These are phyloP conservation scores for Boletus tylopilopsis DNA, from an alignment of 768 basidiomycete genomes.

Conservation along the genomic window DNA sequence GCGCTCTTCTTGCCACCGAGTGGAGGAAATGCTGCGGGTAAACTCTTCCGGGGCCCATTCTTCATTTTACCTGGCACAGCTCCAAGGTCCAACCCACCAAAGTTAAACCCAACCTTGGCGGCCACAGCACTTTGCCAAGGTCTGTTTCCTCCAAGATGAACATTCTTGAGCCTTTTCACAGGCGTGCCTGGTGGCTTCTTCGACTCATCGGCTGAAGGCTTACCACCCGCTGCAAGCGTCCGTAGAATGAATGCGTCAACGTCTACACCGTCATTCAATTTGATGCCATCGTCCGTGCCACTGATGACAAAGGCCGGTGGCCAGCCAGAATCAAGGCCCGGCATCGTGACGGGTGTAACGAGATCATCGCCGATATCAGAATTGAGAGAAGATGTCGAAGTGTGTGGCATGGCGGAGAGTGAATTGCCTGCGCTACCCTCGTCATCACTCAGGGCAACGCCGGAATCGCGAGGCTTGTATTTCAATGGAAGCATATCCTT, in stretches of 20 bases:
- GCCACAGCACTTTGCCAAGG: conserved; percentile 84
- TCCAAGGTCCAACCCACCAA: conserved; percentile 37
- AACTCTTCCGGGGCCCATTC: conserved; percentile 61
- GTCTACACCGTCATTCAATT: conserved; percentile 33
- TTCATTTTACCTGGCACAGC: conserved; percentile 42
- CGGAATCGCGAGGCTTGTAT: conserved; percentile 68
- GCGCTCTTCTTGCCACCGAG: conserved; percentile 30
- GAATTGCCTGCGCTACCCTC: conserved; percentile 32
- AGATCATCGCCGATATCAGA: conserved; percentile 61
- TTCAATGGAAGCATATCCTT: conserved; percentile 52
- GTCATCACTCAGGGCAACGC: conserved; percentile 60
- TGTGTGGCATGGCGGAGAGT: conserved; percentile 44
- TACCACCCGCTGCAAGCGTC: conserved; percentile 58
- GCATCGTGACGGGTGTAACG: conserved; percentile 63
- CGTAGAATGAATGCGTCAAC: conserved; percentile 72
- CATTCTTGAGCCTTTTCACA: conserved; percentile 69
- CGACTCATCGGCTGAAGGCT: conserved; percentile 37
- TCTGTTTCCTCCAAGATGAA: conserved; percentile 51
- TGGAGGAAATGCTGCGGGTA: conserved; percentile 68
- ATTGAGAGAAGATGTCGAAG: conserved; percentile 59
- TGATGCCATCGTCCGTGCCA: conserved; percentile 39
- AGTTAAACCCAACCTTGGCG: conserved; percentile 55
- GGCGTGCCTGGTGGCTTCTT: conserved; percentile 79
- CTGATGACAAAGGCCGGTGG: conserved; percentile 42
- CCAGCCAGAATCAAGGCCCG: conserved; percentile 59